A percentile compares a stretch with the other conserved stretches of the same genome.
phyloP scores from a whole-genome alignment of 192 early-diverging fungal genomes.

The Coemansia sp. region DNA sequence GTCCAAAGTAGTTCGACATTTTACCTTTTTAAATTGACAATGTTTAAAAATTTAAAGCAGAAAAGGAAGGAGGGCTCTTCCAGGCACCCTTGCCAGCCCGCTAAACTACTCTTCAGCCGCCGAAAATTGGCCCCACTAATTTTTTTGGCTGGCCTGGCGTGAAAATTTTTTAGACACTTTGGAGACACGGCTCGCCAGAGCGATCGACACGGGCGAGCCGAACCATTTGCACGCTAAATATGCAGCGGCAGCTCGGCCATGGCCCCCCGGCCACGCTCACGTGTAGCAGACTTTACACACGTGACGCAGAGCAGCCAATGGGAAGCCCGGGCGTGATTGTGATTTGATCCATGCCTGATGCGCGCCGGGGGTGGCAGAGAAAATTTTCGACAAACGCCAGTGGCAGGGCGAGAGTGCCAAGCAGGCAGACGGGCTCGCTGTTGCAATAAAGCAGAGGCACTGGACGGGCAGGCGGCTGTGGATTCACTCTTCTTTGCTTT shows the following conservation, averaged over 20 bases:
- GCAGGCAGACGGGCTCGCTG: too few relatives aligned
- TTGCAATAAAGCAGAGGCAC: background rate
- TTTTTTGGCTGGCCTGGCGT: slow-evolving; percentile 3
- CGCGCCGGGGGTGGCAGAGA: slow-evolving; percentile 34
- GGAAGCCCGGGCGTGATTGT: background rate
- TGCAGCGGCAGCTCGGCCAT: background rate
- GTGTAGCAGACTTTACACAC: slow-evolving; percentile 36
- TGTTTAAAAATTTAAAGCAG: slow-evolving; percentile 30
- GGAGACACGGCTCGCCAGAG: background rate
- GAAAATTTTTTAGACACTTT: slow-evolving; percentile 9
- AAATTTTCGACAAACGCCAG: slow-evolving; percentile 14
- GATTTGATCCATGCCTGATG: slow-evolving; percentile 23
- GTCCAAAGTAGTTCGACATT: background rate
- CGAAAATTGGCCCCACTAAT: background rate
- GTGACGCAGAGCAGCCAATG: slow-evolving; percentile 29
- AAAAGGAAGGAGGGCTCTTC: slow-evolving; percentile 43
- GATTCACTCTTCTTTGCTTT: slow-evolving; percentile 21
- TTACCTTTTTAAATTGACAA: slow-evolving; percentile 51
- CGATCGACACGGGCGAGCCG: background rate
- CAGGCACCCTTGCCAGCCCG: background rate
- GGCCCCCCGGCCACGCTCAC: slow-evolving; percentile 30
- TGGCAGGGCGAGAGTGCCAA: background rate
- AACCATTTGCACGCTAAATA: background rate
- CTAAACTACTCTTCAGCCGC: slow-evolving; percentile 14
- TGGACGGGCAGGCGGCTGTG: background rate